Percentiles rank a stretch among this genome's conserved stretches.
These are phyloP conservation scores for Penicillium sp. DNA, from an alignment of 2,329 filamentous ascomycete species.

Conservation along the genomic window DNA sequence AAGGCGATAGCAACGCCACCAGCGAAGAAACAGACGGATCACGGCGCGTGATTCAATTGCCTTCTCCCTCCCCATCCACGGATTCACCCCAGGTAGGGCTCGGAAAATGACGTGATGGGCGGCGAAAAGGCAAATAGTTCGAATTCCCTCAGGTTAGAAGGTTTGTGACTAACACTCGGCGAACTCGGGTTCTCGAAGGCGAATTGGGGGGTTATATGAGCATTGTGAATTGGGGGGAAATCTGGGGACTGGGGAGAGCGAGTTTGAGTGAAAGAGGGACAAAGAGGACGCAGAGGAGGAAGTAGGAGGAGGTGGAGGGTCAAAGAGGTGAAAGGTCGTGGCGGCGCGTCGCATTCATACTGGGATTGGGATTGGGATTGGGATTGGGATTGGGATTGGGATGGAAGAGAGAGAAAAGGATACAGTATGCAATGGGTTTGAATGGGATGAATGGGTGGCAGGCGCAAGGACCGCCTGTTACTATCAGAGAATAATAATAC, in stretches of 20 bases:
- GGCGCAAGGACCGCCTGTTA: neutral
- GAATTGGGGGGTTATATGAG: neutral
- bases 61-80: slow-evolving; percentile 21
- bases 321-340: slow-evolving; percentile 4
- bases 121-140: slow-evolving; percentile 13
- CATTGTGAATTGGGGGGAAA: neutral
- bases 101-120: slow-evolving; percentile 29
- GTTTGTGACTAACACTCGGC: neutral
- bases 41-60: neutral
- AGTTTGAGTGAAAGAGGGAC: neutral
- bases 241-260: neutral
- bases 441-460: slow-evolving; percentile 2
- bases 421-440: no score
- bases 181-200: slow-evolving; percentile 2
- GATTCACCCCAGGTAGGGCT: slow-evolving; percentile 26
- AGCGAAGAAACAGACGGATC: slow-evolving; percentile 12
- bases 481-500: neutral
- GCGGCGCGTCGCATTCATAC: slow-evolving; percentile 8
- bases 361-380: neutral
- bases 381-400: neutral
- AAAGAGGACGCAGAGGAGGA: neutral
- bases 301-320: slow-evolving; percentile 6
- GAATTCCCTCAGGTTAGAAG: neutral
- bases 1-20: slow-evolving; percentile 28
- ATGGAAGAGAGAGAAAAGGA: neutral